phyloP scores from a whole-genome alignment of 1,139 yeast genomes.

The Candida sojae region DNA sequence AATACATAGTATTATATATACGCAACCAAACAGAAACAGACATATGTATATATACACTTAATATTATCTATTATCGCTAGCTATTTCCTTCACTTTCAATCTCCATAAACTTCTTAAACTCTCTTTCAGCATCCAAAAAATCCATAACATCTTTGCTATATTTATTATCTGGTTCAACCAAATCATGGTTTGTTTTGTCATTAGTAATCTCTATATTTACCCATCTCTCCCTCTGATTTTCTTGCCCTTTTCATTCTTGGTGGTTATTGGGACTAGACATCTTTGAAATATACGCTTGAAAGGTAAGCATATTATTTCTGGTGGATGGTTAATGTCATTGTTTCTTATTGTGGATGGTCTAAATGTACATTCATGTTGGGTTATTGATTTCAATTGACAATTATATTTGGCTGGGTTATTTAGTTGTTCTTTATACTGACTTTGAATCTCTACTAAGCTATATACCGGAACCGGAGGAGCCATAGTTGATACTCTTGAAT shows the following conservation, averaged over 20 bases:
- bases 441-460: constrained; percentile 28
- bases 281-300: constrained; percentile 54
- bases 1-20: neutral
- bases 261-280: constrained; percentile 34
- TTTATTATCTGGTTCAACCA: constrained; percentile 23
- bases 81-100: constrained; percentile 18
- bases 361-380: constrained; percentile 55
- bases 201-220: constrained; percentile 48
- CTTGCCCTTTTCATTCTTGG: constrained; percentile 24
- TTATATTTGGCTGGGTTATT: constrained; percentile 33
- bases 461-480: constrained; percentile 53
- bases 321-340: constrained; percentile 22
- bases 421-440: constrained; percentile 28
- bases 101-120: constrained; percentile 35
- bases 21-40: neutral
- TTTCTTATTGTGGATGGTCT: constrained; percentile 13
- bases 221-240: constrained; percentile 32
- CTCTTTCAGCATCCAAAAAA: constrained; percentile 41
- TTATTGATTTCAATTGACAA: constrained; percentile 45
- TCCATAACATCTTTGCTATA: constrained; percentile 33
- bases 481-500: constrained; percentile 22
- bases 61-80: neutral
- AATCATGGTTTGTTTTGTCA: constrained; percentile 32
- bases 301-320: constrained; percentile 53
- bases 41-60: neutral